Base-by-base conservation (phyloP, 1,284 basidiomycete species). In the Meripilus lineatus region DNA sequence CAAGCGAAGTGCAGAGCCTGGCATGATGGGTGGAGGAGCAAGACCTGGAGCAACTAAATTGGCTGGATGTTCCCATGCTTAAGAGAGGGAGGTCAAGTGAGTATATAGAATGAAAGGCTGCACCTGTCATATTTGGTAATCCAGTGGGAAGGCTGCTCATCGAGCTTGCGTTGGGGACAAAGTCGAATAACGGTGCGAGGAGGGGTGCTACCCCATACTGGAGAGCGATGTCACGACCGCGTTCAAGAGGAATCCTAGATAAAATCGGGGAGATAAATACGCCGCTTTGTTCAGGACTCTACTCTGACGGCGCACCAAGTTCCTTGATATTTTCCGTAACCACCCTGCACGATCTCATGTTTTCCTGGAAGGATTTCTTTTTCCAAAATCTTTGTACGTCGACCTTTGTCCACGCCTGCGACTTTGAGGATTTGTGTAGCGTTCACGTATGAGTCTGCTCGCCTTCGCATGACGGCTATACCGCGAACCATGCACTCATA, bases 351-450 rank as follows among this genome's bases (percentile, higher is more conserved):
- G 66, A 99, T 99, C 67, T 99, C 95, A 66, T 99, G 94, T 66
- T 92, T 87, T 41, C 94, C 94, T 36, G 89, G 88, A 32, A 94
- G 77, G 50, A 99, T 91, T 70, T 99, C 95, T 65, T 95, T 96
- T 71, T 99, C 96, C 28, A 99, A 76, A 47, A 98, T 97, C 77
- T 97, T 97, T 18, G 95, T 98, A 34, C 96, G 78, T 32, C 89
- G 81, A 2, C 93, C 93, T 69, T 99, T 99, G 68, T 96, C 93
- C 48, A 99, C 88, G 33, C 96, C 96, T 6, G 96, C 96, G 33
- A 99, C 94, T 68, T 99, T 99, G 59, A 99, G 82, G 51, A 99
- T 97, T 67, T 99, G 96, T 5, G 96, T 99, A 52, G 95, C 95
- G 71, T 99, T 99, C 55, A 92, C 89, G 66, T 79, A 98, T 56